A percentile compares a stretch with the other conserved stretches of the same genome.
Conservation (phyloP, 2,329 filamentous ascomycete species). For the Calonectria pseudoreteaudii region DNA sequence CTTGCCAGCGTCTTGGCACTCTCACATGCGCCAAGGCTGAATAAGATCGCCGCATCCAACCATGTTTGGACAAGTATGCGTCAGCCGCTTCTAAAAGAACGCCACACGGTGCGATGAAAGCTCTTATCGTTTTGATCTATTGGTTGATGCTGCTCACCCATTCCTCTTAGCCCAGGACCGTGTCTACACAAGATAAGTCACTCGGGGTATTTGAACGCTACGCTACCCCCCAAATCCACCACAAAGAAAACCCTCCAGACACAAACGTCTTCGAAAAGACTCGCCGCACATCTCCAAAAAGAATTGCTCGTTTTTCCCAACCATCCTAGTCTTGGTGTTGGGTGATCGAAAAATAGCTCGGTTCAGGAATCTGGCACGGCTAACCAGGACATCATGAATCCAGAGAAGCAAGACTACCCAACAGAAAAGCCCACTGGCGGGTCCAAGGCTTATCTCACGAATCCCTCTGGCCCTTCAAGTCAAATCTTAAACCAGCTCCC, state of each 20-base stretch:
- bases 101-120: background rate
- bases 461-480: background rate
- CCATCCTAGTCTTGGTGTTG: background rate
- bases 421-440: background rate
- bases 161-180: background rate
- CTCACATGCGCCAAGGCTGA: background rate
- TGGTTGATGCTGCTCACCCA: background rate
- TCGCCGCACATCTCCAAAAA: too few relatives aligned
- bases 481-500: background rate
- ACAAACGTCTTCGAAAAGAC: too few relatives aligned
- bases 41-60: background rate
- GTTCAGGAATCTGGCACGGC: background rate
- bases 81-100: background rate
- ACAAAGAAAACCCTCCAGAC: background rate
- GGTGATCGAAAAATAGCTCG: background rate
- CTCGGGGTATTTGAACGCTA: background rate
- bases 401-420: background rate
- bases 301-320: too few relatives aligned
- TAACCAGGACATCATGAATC: background rate
- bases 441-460: background rate
- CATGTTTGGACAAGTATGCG: background rate
- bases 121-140: background rate
- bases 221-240: background rate
- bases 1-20: background rate
- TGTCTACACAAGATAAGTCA: too few relatives aligned